These are phyloP conservation scores for Suillus discolor DNA, from an alignment of 768 basidiomycete species.

Conservation along the genomic window DNA sequence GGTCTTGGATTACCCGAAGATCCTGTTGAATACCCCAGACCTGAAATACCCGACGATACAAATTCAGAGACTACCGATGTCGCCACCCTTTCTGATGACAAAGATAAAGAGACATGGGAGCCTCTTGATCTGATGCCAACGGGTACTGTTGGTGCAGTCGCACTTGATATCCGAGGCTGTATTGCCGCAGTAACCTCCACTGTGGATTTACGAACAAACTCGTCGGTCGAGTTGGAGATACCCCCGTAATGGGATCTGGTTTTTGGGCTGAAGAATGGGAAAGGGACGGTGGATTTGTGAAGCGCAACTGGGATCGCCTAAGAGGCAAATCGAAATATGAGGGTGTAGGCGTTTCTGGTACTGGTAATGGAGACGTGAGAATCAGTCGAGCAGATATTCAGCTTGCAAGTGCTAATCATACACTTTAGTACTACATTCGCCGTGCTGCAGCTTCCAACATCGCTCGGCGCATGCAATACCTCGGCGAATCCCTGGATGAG, in stretches of 20 bases:
- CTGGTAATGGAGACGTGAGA: constrained; percentile 82
- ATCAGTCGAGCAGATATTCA: constrained; percentile 3
- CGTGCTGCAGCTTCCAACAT: constrained; percentile 66
- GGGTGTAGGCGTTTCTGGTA: constrained; percentile 79
- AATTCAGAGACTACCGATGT: constrained; percentile 21
- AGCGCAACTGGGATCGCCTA: constrained; percentile 43
- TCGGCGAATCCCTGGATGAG: constrained; percentile 53
- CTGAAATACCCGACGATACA: constrained; percentile 17
- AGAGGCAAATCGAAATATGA: constrained; percentile 33
- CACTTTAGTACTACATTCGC: constrained; percentile 73
- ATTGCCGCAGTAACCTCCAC: constrained; percentile 77
- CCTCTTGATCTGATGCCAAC: constrained; percentile 63
- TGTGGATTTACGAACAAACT: constrained; percentile 82
- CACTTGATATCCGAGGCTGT: constrained; percentile 73
- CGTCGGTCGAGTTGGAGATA: constrained; percentile 82
- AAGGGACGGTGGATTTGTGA: constrained; percentile 33
- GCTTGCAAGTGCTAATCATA: constrained; percentile 9
- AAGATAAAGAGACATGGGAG: constrained; percentile 9
- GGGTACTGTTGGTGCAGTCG: constrained; percentile 87
- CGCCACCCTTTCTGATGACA: constrained; percentile 17
- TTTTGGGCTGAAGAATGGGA: constrained; percentile 88
- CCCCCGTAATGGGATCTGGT: constrained; percentile 74
- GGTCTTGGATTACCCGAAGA: constrained; percentile 76
- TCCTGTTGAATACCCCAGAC: constrained; percentile 42
- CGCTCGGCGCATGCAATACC: constrained; percentile 64